Evolutionary conservation across 2,329 filamentous ascomycete genomes (phyloP), one percentile per base, ranked within the genome.

Genomic region (Monosporascus ibericus): DNA sequence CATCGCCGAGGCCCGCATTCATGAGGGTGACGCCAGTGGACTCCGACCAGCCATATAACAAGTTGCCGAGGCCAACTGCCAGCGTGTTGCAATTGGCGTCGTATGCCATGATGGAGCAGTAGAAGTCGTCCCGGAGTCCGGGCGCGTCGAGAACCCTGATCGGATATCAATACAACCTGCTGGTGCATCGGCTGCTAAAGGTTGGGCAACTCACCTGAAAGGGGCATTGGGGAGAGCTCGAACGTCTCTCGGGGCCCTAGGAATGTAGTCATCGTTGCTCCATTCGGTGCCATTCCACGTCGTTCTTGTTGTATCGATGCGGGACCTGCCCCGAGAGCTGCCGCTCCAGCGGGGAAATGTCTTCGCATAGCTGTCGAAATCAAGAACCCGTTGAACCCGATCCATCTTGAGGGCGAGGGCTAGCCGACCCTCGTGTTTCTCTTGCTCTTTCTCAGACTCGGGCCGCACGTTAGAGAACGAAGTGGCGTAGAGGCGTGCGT

Each of bases 21-120:
- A 84, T 65, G 4, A 77, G 78, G 38, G 79, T 77, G 20, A 90
- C 87, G 3, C 87, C 87, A 30, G 76, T 74, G 36, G 75, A 70
- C 66, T 97, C 92, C 0, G 90, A 92, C 94, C 92, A 99, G 5
- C 89, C 81, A 67, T 95, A 96, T 5, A 99, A 80, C 37, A 85
- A 77, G 50, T 86, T 84, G 0, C 86, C 86, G 15, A 97, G 77
- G 0, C 90, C 92, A 18, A 97, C 89, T 18, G 90, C 92, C 17
- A 99, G 78, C 15, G 86, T 88, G 50, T 87, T 81, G 48, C 84
- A 81, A 7, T 82, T 87, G 40, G 79, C 70, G 0, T 87, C 95
- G 68, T 96, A 97, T 9, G 94, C 90, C 50, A 99, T 77, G 2
- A 92, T 79, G 0, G 92, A 94, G 71, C 91, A 96, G 68, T 99